Evolutionary conservation across 2,329 filamentous ascomycete genomes (phyloP), one percentile per base, ranked within the genome.

Genomic region (Xylariaceae sp.): DNA sequence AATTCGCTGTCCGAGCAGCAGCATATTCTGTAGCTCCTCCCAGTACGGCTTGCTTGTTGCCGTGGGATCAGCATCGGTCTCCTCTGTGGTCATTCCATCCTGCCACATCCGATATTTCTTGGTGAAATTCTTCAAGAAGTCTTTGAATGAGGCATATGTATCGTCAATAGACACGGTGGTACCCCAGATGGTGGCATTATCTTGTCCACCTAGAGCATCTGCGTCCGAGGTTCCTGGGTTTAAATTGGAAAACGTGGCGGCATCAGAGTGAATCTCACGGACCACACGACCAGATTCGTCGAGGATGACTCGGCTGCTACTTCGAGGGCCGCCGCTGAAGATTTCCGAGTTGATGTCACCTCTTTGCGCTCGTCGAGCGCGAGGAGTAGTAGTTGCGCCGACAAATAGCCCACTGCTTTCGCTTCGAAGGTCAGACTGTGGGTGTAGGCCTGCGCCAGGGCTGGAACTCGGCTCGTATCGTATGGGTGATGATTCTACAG

Each of bases 111-210:
- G 89, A 66, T 99, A 97, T 71, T 97, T 97, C 61, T 84, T 86
- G 54, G 91, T 90, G 63, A 94, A 99, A 68, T 96, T 95, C 67
- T 86, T 84, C 28, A 99, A 76, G 65, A 99, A 99, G 58, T 94
- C 91, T 66, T 94, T 93, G 77, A 97, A 96, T 0, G 86, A 80
- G 47, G 85, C 83, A 70, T 95, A 89, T 0, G 90, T 91, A 68
- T 97, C 92, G 54, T 90, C 84, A 48, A 99, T 88, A 5, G 93
- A 96, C 45, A 99, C 89, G 38, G 96, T 97, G 41, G 94, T 99
- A 69, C 94, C 94, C 94, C 94, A 99, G 58, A 99, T 93, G 52
- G 95, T 83, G 60, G 88, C 85, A 50, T 87, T 87, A 38, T 89
- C 89, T 53, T 83, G 83, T 2, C 92, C 94, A 38, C 91, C 93